Percentiles rank a stretch among this genome's conserved stretches.
phyloP scores from a whole-genome alignment of 805 yeast genomes.

The Zygotorulaspora chibaensis region DNA sequence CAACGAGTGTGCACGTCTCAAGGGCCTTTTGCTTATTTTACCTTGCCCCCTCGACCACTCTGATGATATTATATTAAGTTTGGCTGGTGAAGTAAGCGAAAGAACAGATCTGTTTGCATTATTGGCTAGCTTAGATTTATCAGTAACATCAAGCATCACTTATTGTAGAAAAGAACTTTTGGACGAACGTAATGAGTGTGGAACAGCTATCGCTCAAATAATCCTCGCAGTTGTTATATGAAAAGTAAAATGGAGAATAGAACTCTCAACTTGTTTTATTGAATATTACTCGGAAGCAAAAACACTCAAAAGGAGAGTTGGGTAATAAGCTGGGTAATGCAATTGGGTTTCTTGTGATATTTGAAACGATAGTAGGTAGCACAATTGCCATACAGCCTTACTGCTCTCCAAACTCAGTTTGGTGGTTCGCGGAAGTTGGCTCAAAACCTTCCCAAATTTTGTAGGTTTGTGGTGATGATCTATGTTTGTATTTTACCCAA shows the following conservation, averaged over 20 bases:
- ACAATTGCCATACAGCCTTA: constrained; percentile 1
- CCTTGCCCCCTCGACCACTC: constrained; percentile 20
- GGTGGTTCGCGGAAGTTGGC: background rate
- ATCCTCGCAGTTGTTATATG: no score
- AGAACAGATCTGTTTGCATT: constrained; percentile 36
- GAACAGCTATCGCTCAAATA: no score
- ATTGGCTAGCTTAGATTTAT: constrained; percentile 15
- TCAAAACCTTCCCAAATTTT: background rate
- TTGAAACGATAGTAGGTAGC: constrained; percentile 1
- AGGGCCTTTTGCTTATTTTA: constrained; percentile 23
- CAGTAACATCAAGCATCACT: constrained; percentile 11
- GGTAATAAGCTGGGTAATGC: background rate
- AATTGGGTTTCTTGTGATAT: background rate
- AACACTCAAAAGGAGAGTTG: background rate
- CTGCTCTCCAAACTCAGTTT: background rate
- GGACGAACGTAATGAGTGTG: no score
- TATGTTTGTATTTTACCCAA: constrained; percentile 21
- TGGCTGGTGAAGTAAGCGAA: constrained; percentile 44
- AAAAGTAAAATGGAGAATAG: no score
- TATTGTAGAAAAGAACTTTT: background rate
- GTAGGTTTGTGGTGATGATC: constrained; percentile 10
- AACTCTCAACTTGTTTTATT: no score
- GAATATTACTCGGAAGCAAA: background rate
- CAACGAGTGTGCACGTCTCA: constrained; percentile 26
- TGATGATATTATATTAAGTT: constrained; percentile 41